phyloP scores from a whole-genome alignment of 1,284 basidiomycete genomes.

The Sanghuangporus weigelae region DNA sequence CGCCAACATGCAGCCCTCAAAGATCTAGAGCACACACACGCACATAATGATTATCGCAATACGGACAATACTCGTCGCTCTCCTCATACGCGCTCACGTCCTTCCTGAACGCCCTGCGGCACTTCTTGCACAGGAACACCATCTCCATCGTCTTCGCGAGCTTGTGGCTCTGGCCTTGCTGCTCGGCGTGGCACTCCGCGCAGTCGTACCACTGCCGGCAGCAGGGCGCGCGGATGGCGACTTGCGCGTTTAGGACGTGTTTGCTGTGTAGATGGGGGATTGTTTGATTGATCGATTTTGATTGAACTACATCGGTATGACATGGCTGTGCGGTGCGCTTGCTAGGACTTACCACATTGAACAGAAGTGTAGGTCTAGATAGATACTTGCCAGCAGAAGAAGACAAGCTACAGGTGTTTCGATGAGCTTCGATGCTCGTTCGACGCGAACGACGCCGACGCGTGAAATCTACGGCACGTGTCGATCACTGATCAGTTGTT shows the following conservation, averaged over 20 bases:
- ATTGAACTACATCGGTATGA: too few species aligned
- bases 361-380: too few species aligned
- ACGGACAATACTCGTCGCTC: slow-evolving; percentile 96
- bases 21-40: slow-evolving; percentile 27
- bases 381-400: too few species aligned
- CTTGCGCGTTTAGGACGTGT: slow-evolving; percentile 91
- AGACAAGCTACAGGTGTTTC: too few species aligned
- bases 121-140: slow-evolving; percentile 96
- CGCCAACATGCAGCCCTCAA: not conserved
- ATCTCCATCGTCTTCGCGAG: slow-evolving; percentile 84
- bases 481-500: too few species aligned
- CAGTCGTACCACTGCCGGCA: slow-evolving; percentile 97
- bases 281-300: too few species aligned
- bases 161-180: slow-evolving; percentile 64
- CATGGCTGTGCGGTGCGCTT: not conserved
- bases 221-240: slow-evolving; percentile 89
- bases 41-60: slow-evolving; percentile 98
- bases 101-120: slow-evolving; percentile 95
- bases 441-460: too few species aligned
- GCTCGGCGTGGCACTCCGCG: slow-evolving; percentile 88
- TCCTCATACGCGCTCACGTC: slow-evolving; percentile 90
- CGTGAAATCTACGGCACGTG: too few species aligned
- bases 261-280: slow-evolving; percentile 56
- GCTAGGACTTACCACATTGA: not conserved
- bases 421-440: too few species aligned